These are phyloP conservation scores for Fusarium neocosmosporiellum DNA, from an alignment of 2,329 filamentous ascomycete genomes.

Conservation along the genomic window DNA sequence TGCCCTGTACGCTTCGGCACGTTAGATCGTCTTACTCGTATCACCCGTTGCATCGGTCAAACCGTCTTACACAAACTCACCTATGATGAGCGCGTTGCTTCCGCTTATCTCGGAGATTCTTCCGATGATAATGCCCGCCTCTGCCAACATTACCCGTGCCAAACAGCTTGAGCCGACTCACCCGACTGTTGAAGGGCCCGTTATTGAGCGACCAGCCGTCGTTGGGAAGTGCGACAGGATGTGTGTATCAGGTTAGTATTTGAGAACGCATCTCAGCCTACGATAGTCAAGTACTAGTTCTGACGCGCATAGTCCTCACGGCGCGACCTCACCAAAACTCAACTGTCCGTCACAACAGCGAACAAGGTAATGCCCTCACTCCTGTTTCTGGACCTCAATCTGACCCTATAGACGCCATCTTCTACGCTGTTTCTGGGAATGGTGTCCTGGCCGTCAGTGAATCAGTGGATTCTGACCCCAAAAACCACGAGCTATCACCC, in stretches of 20 bases:
- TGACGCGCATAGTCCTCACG: conserved; percentile 63
- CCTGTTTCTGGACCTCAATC: background rate
- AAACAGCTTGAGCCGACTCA: conserved; percentile 57
- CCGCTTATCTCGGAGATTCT: conserved; percentile 68
- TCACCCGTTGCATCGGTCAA: background rate
- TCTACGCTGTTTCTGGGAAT: conserved; percentile 72
- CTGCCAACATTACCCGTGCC: conserved; percentile 66
- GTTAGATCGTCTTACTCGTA: too few species aligned
- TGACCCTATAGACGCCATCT: conserved; percentile 68
- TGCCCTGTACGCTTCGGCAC: too few species aligned
- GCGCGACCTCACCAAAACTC: conserved; percentile 71
- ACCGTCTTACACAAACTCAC: background rate
- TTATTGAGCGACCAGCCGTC: conserved; percentile 64
- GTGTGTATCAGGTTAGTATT: conserved; percentile 70
- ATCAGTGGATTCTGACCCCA: conserved; percentile 61
- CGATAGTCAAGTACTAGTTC: background rate
- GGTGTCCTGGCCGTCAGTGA: conserved; percentile 70
- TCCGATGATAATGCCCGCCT: conserved; percentile 68
- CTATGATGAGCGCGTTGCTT: conserved; percentile 62
- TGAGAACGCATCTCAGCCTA: background rate
- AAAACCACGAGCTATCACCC: conserved; percentile 66
- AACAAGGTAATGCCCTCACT: conserved; percentile 63
- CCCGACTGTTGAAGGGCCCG: conserved; percentile 47
- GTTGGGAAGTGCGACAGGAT: conserved; percentile 72
- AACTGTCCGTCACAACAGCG: conserved; percentile 75